Conservation (phyloP, 441 rosid genomes). For the Gossypium laxum region DNA sequence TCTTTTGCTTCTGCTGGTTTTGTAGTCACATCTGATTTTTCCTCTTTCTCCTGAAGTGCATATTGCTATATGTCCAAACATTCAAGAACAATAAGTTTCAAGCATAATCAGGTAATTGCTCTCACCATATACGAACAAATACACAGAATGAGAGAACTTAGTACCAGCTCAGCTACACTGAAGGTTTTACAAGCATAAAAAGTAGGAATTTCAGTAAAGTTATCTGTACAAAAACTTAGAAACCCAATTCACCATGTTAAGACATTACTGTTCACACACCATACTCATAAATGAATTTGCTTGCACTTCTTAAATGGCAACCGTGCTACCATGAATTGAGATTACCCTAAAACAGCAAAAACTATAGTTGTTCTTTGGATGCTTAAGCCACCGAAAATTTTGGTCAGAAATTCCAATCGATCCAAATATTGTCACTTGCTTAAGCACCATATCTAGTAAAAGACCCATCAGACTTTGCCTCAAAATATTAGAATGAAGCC, state of each 20-base stretch:
- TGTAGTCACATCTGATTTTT: constrained; percentile 29
- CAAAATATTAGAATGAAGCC: background rate
- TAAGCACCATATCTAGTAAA: background rate
- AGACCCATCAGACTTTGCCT: background rate
- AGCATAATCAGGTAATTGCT: background rate
- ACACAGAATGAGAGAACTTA: background rate
- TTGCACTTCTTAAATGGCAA: background rate
- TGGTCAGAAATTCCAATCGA: background rate
- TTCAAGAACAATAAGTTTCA: background rate
- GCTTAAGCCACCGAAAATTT: background rate
- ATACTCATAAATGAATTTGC: background rate
- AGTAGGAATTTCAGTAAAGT: background rate
- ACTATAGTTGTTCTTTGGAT: background rate
- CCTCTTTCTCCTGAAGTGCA: constrained; percentile 56
- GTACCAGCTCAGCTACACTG: background rate
- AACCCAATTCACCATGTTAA: background rate
- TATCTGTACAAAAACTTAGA: background rate
- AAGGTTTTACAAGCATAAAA: background rate
- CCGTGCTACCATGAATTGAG: background rate
- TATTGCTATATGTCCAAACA: constrained; percentile 46
- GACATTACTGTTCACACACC: background rate
- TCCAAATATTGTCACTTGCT: background rate
- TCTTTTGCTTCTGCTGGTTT: constrained; percentile 51
- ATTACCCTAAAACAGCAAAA: background rate
- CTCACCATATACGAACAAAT: background rate